A percentile compares a stretch with the other conserved stretches of the same genome.
phyloP scores from a whole-genome alignment of 176 grass and related monocot genomes.

The Lolium multiflorum region DNA sequence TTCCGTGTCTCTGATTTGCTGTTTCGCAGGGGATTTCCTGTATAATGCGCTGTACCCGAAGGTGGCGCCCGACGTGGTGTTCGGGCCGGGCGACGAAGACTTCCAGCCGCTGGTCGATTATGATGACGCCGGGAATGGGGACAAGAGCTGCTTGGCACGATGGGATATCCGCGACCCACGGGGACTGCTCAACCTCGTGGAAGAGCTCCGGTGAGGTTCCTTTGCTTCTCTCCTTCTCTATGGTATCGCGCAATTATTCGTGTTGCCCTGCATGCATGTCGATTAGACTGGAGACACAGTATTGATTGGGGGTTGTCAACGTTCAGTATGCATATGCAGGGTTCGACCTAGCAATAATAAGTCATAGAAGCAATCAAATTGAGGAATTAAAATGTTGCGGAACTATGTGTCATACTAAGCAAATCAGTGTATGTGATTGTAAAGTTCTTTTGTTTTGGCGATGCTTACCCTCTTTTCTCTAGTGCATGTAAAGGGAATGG shows the following conservation, averaged over 20 bases:
- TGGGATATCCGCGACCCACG: conserved; percentile 69
- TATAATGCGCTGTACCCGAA: conserved; percentile 77
- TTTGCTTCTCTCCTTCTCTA: background rate
- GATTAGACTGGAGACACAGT: background rate
- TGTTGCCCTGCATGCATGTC: background rate
- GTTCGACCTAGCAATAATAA: background rate
- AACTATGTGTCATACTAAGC: background rate
- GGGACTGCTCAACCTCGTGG: conserved; percentile 63
- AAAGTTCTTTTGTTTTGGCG: background rate
- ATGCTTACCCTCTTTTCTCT: background rate
- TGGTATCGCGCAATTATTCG: background rate
- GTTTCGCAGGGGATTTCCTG: conserved; percentile 81
- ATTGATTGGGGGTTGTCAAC: background rate
- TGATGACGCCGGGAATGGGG: conserved; percentile 36
- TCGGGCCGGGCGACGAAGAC: conserved; percentile 65
- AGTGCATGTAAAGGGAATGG: background rate
- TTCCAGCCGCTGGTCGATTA: conserved; percentile 68
- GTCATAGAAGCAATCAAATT: background rate
- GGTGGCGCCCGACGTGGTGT: conserved; percentile 78
- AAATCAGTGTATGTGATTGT: background rate
- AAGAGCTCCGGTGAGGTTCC: conserved; percentile 63
- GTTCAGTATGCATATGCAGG: background rate
- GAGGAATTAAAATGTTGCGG: background rate
- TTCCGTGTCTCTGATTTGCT: conserved; percentile 39
- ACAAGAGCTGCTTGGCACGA: conserved; percentile 60